Conservation (phyloP, 768 basidiomycete species). For the Termitomyces sp. region DNA sequence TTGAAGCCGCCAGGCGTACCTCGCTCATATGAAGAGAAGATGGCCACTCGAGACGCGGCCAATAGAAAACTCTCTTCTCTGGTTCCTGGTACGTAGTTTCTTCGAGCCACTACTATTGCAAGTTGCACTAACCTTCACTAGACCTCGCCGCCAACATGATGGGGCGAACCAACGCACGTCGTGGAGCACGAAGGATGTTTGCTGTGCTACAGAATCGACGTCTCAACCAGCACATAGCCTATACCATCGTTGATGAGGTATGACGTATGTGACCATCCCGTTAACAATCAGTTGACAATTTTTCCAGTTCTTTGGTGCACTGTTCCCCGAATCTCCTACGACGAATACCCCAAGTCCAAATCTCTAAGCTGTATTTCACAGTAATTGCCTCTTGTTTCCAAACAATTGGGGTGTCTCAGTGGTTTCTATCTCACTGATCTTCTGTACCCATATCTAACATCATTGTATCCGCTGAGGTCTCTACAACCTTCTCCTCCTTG, state of each 20-base stretch:
- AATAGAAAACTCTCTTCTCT: constrained; percentile 87
- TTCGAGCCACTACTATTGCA: neutral
- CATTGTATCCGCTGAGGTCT: constrained; percentile 12
- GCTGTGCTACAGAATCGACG: constrained; percentile 91
- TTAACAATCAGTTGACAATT: neutral
- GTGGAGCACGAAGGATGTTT: constrained; percentile 91
- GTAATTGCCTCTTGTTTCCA: neutral
- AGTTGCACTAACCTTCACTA: constrained; percentile 27
- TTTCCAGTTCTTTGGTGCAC: constrained; percentile 28
- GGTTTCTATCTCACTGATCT: constrained; percentile 9
- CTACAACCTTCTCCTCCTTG: constrained; percentile 7
- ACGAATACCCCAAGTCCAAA: neutral
- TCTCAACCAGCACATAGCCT: constrained; percentile 91
- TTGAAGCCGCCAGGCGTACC: constrained; percentile 56
- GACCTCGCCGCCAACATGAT: constrained; percentile 98
- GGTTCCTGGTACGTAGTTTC: constrained; percentile 69
- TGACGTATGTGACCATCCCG: constrained; percentile 12
- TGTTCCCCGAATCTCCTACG: constrained; percentile 28
- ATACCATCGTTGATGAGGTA: constrained; percentile 90
- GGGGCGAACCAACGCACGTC: constrained; percentile 91
- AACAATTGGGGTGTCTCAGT: neutral
- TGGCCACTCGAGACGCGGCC: constrained; percentile 79
- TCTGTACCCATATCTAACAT: constrained; percentile 12
- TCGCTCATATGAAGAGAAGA: constrained; percentile 81
- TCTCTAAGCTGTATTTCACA: neutral